phyloP scores from a whole-genome alignment of 768 basidiomycete species.

The Serendipita sp. region DNA sequence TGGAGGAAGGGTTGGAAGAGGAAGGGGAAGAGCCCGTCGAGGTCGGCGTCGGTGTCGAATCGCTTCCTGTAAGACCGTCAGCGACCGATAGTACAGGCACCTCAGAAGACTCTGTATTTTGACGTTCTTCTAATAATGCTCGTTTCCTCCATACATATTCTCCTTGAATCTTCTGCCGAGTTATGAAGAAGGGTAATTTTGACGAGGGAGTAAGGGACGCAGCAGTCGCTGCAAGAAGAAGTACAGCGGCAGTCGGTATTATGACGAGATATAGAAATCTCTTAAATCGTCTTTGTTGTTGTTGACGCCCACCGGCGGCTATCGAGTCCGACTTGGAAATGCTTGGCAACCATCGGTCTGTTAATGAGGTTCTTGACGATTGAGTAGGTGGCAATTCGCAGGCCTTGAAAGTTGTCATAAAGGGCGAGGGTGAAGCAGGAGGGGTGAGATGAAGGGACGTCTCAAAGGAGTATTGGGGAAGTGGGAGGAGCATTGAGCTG shows the following conservation, averaged over 20 bases:
- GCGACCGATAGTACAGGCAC: not conserved
- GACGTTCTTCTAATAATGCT: not conserved
- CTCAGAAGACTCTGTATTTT: not conserved
- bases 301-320: too few relatives aligned
- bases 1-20: constrained; percentile 6
- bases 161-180: not conserved
- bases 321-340: too few relatives aligned
- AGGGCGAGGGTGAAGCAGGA: not conserved
- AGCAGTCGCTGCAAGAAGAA: not conserved
- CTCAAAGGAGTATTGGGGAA: too few relatives aligned
- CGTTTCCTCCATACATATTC: not conserved
- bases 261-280: not conserved
- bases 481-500: too few relatives aligned
- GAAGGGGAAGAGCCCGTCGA: constrained; percentile 5
- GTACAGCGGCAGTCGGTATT: not conserved
- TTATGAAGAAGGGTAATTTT: too few relatives aligned
- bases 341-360: too few relatives aligned
- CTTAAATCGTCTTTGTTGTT: not conserved
- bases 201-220: not conserved
- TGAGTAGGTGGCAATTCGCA: too few relatives aligned
- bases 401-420: not conserved
- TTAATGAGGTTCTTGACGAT: too few relatives aligned
- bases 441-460: not conserved
- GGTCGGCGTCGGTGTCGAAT: not conserved
- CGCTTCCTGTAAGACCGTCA: not conserved